phyloP scores from a whole-genome alignment of 768 basidiomycete species.

The Phaeotremella fagi region DNA sequence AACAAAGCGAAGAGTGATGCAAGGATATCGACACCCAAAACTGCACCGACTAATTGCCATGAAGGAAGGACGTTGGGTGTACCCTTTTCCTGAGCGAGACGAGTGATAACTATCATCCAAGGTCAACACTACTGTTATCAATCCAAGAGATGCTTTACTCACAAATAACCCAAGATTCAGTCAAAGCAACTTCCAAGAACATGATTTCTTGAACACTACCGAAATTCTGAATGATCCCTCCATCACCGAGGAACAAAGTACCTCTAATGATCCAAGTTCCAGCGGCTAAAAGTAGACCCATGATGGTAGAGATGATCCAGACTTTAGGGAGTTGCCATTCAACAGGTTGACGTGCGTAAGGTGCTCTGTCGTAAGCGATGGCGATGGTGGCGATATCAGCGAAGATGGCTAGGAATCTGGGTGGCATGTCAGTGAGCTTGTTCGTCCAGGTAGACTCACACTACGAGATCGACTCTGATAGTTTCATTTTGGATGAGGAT shows the following conservation, averaged over 20 bases:
- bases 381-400: constrained; percentile 55
- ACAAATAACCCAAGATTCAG: constrained; percentile 53
- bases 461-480: constrained; percentile 54
- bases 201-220: constrained; percentile 53
- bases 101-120: constrained; percentile 46
- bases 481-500: constrained; percentile 54
- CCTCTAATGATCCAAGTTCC: constrained; percentile 54
- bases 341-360: constrained; percentile 50
- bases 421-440: background rate
- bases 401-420: constrained; percentile 51
- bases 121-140: background rate
- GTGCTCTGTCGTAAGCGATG: constrained; percentile 54
- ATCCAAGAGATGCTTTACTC: constrained; percentile 14
- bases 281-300: constrained; percentile 51
- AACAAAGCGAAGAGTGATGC: constrained; percentile 51
- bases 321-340: constrained; percentile 57
- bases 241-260: constrained; percentile 50
- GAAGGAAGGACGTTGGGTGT: constrained; percentile 49
- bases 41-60: constrained; percentile 50
- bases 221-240: constrained; percentile 54
- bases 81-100: constrained; percentile 38
- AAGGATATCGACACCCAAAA: constrained; percentile 50
- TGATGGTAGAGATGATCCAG: constrained; percentile 53
- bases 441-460: constrained; percentile 23
- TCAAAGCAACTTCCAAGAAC: constrained; percentile 55